Evolutionary conservation across 169 alveolate species (phyloP), one percentile per base, ranked within the genome.

Genomic region (Plasmodium billcollinsi): DNA sequence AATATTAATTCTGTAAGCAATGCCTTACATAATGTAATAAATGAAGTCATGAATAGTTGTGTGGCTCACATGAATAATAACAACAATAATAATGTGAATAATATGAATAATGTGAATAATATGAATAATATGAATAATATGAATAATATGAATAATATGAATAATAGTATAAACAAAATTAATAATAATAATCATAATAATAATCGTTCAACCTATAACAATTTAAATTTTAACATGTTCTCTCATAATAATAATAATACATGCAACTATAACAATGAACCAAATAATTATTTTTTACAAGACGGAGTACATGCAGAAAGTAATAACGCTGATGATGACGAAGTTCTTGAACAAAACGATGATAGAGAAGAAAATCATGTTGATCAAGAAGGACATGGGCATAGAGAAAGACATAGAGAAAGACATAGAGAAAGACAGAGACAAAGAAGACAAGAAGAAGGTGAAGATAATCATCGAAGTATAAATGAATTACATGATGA

Each of bases 251-350:
- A 62, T 29, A 39, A 45, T 56, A 26, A 33, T 33, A 63, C 45
- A 18, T 20, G 50, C 67, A 15, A 45, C 29, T 71, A 54, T 47
- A 56, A 29, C 14, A 73, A 73, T 24, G 86, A 62, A 54, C 20
- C 86, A 1, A 73, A 63, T 49, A 73, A 73, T 47, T 73, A 54
- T 63, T 73, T 73, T 62, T 21, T 73, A 43, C 86, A 73, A 49
- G 66, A 73, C 43, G 86, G 63, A n/a, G 26, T 73, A 6, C 86
- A 73, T 63, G 70, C 71, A 14, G 72, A 73, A 43, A 54, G 86
- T 39, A 73, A 73, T 54, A 47, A 73, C 15, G 71, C 71, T 11
- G 56, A 73, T 14, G 86, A 73, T 26, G 72, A 26, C 20, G 45
- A 61, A 56, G 61, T 54, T 7, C 72, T 54, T 5, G 85, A 1